Percentiles rank a stretch among this genome's conserved stretches.
Evolutionary conservation across 345 rosid species (phyloP).

Genomic region (Lepidium sativum): DNA sequence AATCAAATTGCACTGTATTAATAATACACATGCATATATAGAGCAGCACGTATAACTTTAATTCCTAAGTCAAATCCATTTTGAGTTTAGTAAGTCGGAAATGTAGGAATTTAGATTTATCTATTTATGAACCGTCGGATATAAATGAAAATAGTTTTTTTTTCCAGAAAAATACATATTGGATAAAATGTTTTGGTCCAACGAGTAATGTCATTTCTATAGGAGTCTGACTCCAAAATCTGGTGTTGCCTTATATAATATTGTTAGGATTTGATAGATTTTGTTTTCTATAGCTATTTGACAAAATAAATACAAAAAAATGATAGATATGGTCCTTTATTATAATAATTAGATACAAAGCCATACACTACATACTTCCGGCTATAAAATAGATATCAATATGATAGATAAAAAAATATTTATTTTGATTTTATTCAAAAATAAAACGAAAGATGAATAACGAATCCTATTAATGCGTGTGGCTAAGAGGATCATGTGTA

Average conservation of each 20-base stretch:
- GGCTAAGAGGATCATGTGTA: constrained; percentile 18
- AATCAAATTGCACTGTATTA: not conserved
- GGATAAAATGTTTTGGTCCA: not conserved
- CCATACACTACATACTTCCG: not conserved
- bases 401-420: not conserved
- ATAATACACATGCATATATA: no score
- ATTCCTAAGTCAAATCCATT: not conserved
- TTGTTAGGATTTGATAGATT: no score
- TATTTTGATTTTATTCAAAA: not conserved
- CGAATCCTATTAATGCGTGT: constrained; percentile 19
- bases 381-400: not conserved
- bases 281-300: no score
- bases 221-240: no score
- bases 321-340: no score
- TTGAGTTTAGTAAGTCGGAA: not conserved
- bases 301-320: no score
- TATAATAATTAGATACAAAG: not conserved
- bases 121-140: no score
- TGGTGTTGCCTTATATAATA: no score
- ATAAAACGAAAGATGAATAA: not conserved
- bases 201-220: not conserved
- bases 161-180: not conserved
- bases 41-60: no score
- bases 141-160: no score
- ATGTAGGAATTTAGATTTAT: no score